Evolutionary conservation across 805 yeast genomes (phyloP), one percentile per base, ranked within the genome.

Genomic region (Pichia kluyveri): DNA sequence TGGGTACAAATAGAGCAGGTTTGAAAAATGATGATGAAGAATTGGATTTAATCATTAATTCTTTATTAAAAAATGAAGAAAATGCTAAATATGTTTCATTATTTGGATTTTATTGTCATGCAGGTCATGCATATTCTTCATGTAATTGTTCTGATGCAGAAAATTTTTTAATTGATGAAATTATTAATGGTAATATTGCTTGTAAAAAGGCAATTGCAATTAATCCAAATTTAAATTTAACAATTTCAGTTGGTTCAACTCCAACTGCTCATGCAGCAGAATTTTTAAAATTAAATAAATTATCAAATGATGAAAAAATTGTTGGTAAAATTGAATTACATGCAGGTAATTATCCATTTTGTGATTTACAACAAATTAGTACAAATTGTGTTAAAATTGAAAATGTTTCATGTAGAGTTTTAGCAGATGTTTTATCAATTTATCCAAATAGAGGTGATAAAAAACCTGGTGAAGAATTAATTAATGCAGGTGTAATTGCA

Each of bases 21-120:
- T 59, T 63, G 23, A 26, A 28, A 8, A 45, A 49, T 18, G 63
- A 61, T 1, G 66, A 58, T 56, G 55, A 45, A 38, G 58, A 48
- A 42, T 23, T 42, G 8, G 40, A 26, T 14, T 11, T 15, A 19
- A 42, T 42, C 5, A 19, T 42, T 11, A 51, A 58, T 0, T 48
- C 60, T 1, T 9, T 36, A 23, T 44, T 41, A 36, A 44, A 40
- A 40, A 43, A 42, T n/a, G 19, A 26, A 17, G 27, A 19, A 26
- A 34, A 39, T 23, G 50, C 55, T 15, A 56, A 66, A 1, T 52
- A 61, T 38, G 69, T 80, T 12, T 66, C 71, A 10, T 50, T 83
- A n/a, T 77, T 68, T 56, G 93, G 95, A 0, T 76, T 84, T 56
- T 85, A 85, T 62, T 80, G 84, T 37, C 93, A 86, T 65, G 85